phyloP scores from a whole-genome alignment of 441 rosid genomes.

The Gossypium gossypioides region DNA sequence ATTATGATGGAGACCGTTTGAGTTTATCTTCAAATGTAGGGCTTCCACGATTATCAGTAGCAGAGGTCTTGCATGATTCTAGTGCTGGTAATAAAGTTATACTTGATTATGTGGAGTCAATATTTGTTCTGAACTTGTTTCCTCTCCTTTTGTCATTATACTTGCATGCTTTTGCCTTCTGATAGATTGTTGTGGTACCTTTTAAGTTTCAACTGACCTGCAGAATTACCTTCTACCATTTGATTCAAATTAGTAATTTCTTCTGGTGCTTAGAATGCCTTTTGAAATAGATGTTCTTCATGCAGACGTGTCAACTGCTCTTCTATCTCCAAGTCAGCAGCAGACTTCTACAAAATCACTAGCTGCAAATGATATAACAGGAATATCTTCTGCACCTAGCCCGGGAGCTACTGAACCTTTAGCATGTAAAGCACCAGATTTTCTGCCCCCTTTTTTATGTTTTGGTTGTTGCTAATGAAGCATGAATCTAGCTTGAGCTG shows the following conservation, averaged over 20 bases:
- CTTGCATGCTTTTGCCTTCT: background rate
- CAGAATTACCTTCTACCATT: background rate
- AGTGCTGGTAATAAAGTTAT: slow-evolving; percentile 34
- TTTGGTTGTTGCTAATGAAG: slow-evolving; percentile 3
- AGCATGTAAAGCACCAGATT: slow-evolving; percentile 40
- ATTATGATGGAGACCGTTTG: slow-evolving; percentile 40
- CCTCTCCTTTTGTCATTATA: background rate
- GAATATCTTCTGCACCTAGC: slow-evolving; percentile 30
- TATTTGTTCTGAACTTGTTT: background rate
- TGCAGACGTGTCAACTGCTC: slow-evolving; percentile 29
- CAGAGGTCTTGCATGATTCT: slow-evolving; percentile 61
- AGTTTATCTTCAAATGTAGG: slow-evolving; percentile 55
- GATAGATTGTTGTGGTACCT: background rate
- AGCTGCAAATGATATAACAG: slow-evolving; percentile 36
- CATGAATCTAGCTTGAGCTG: slow-evolving; percentile 15
- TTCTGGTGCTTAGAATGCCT: slow-evolving; percentile 23
- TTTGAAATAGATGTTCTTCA: slow-evolving; percentile 31
- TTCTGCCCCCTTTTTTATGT: slow-evolving; percentile 9
- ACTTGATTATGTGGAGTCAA: slow-evolving; percentile 8
- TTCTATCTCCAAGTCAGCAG: slow-evolving; percentile 37
- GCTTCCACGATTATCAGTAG: slow-evolving; percentile 54
- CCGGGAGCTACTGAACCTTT: slow-evolving; percentile 33
- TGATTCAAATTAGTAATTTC: background rate
- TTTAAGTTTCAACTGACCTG: background rate
- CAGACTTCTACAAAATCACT: slow-evolving; percentile 35